Conservation (phyloP, 2,329 filamentous ascomycete species). For the Emmonsia crescens region DNA sequence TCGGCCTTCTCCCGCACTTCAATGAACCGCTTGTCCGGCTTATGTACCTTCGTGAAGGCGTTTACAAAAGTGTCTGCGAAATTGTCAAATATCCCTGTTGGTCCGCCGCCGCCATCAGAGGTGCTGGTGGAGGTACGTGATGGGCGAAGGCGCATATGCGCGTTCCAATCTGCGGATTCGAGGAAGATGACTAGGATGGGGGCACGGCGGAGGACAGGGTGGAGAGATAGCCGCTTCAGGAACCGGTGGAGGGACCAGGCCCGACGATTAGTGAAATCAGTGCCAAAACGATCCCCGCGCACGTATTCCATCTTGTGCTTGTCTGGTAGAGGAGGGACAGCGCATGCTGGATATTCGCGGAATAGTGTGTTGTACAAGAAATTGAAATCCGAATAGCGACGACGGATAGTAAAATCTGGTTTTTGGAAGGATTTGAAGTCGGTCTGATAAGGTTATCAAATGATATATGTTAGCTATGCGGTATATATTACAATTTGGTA, state of each 20-base stretch:
- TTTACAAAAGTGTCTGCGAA: conserved; percentile 96
- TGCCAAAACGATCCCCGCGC: conserved; percentile 84
- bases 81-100: conserved; percentile 73
- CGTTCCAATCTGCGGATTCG: conserved; percentile 91
- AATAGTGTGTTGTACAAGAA: conserved; percentile 88
- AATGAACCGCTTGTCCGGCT: conserved; percentile 86
- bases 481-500: neutral
- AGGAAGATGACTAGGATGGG: conserved; percentile 79
- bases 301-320: conserved; percentile 99
- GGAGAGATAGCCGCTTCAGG: conserved; percentile 70
- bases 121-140: conserved; percentile 49
- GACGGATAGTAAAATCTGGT: conserved; percentile 64
- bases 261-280: conserved; percentile 81
- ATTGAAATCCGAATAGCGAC: conserved; percentile 95
- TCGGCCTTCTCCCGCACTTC: conserved; percentile 87
- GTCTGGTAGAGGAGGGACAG: conserved; percentile 87
- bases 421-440: conserved; percentile 90
- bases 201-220: conserved; percentile 77
- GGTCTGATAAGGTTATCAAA: conserved; percentile 48
- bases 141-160: conserved; percentile 74
- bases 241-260: conserved; percentile 89
- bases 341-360: conserved; percentile 80
- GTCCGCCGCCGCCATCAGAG: conserved; percentile 29
- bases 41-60: conserved; percentile 92
- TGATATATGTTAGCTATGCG: conserved; percentile 2